phyloP scores from a whole-genome alignment of 805 yeast species.

The Nakazawaea populi region DNA sequence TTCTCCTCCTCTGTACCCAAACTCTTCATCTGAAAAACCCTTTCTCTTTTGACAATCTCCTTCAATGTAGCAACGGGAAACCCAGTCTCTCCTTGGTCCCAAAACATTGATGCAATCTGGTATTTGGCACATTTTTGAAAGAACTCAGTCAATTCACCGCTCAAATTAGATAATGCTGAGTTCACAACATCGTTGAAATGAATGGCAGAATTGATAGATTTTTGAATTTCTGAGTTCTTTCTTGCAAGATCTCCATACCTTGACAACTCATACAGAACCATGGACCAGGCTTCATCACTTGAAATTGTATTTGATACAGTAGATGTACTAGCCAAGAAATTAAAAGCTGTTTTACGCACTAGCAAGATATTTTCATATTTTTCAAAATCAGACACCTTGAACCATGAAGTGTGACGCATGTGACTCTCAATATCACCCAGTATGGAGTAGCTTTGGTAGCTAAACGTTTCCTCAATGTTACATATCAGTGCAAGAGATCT shows the following conservation, averaged over 20 bases:
- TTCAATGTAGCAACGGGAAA: slow-evolving; percentile 53
- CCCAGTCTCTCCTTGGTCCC: slow-evolving; percentile 55
- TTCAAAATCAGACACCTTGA: slow-evolving; percentile 25
- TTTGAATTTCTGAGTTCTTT: slow-evolving; percentile 34
- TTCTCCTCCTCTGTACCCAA: background rate
- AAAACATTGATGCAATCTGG: slow-evolving; percentile 55
- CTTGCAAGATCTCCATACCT: slow-evolving; percentile 38
- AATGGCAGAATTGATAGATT: slow-evolving; percentile 43
- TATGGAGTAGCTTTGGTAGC: slow-evolving; percentile 9
- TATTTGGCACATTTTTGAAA: slow-evolving; percentile 26
- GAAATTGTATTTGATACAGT: background rate
- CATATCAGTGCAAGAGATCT: slow-evolving; percentile 6
- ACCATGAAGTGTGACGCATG: slow-evolving; percentile 29
- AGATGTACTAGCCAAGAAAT: slow-evolving; percentile 17
- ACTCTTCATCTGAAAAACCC: background rate
- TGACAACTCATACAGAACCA: slow-evolving; percentile 31
- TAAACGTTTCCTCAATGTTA: slow-evolving; percentile 17
- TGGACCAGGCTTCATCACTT: slow-evolving; percentile 10
- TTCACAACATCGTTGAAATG: slow-evolving; percentile 33
- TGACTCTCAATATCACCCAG: slow-evolving; percentile 11
- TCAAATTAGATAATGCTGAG: slow-evolving; percentile 9
- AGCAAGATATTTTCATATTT: slow-evolving; percentile 37
- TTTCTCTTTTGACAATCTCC: slow-evolving; percentile 18
- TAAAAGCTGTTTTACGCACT: slow-evolving; percentile 34
- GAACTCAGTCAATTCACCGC: slow-evolving; percentile 11